Evolutionary conservation across 306 rosid genomes (phyloP).

Genomic region (Rosa persica): DNA sequence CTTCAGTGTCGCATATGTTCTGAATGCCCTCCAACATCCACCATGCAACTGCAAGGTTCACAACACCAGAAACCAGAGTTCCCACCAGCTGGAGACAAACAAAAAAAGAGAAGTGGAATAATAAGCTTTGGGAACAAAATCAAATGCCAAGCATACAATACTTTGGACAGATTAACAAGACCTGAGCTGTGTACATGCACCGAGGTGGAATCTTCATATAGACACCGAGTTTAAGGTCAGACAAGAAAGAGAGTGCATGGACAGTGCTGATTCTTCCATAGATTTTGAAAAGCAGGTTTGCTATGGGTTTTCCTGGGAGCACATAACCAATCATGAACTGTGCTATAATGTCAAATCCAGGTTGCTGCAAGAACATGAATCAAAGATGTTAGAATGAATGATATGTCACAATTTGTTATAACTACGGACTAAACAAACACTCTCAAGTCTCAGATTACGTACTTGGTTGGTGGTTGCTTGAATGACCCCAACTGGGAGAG

Average conservation of each 20-base stretch:
- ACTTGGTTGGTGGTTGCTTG: slow-evolving; percentile 99
- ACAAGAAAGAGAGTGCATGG: slow-evolving; percentile 93
- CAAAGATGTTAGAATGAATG: slow-evolving; percentile 14
- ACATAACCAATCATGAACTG: slow-evolving; percentile 92
- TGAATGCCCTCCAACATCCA: slow-evolving; percentile 90
- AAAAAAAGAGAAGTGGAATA: not conserved
- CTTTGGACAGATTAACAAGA: slow-evolving; percentile 26
- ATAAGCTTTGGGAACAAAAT: not conserved
- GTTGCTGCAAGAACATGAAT: slow-evolving; percentile 69
- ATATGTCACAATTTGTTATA: not conserved
- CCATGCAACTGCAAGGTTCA: slow-evolving; percentile 94
- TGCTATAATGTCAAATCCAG: slow-evolving; percentile 97
- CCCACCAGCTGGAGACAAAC: slow-evolving; percentile 71
- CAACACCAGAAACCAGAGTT: slow-evolving; percentile 69
- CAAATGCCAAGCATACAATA: not conserved
- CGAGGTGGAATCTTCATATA: slow-evolving; percentile 99
- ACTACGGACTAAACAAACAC: not conserved
- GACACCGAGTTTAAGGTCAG: slow-evolving; percentile 96
- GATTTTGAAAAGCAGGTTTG: slow-evolving; percentile 89
- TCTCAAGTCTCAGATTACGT: slow-evolving; percentile 20
- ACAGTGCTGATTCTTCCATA: slow-evolving; percentile 96
- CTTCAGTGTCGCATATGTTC: slow-evolving; percentile 72
- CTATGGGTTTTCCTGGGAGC: slow-evolving; percentile 96
- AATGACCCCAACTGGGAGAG: slow-evolving; percentile 96
- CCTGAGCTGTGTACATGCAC: slow-evolving; percentile 95